Evolutionary conservation across 2,329 filamentous ascomycete genomes (phyloP), one percentile per base, ranked within the genome.

Genomic region (Fusarium transvaalense): DNA sequence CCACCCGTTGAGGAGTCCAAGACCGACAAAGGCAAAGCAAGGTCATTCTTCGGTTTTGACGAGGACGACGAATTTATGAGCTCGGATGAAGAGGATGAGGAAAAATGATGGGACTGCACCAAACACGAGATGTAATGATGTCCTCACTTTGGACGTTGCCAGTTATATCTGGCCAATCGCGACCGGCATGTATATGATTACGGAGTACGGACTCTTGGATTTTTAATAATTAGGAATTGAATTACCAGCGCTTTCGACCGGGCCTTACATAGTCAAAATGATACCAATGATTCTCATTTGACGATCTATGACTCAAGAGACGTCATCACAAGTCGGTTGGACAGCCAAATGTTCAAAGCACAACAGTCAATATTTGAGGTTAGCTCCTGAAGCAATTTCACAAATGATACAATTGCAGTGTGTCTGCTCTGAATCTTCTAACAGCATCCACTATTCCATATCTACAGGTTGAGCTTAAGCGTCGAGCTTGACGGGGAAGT

Each of bases 41-140:
- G 72, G 73, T 82, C 84, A 0, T 92, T 94, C 74, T 91, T 90
- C 72, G 92, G 91, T 0, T 95, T 94, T 79, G 92, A 94, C 65
- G 91, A 94, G 34, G 90, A 92, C 55, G 91, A 94, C 46, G 90
- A 92, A 72, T 91, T 90, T 66, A 88, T 91, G 86, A 91, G 88
- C 71, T 89, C 86, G 12, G 86, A 89, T n/a, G 88, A 90, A 34
- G 85, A 86, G 14, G 80, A 82, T 8, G 78, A 81, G 56, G 61
- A 55, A 45, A 60, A 69, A 39, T 67, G 50, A 66, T 41, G 38
- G 12, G 17, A 35, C n/a, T 27, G 21, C n/a, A 34, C n/a, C 23
- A 10, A 19, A 13, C 10, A 21, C 21, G 10, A 45, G 17, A 41
- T 23, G 31, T 29, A 21, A 45, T 6, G 10, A 50, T 43, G 25